These are phyloP conservation scores for Dictyostelium firmibasis DNA, from an alignment of 78 protist species.

Conservation along the genomic window DNA sequence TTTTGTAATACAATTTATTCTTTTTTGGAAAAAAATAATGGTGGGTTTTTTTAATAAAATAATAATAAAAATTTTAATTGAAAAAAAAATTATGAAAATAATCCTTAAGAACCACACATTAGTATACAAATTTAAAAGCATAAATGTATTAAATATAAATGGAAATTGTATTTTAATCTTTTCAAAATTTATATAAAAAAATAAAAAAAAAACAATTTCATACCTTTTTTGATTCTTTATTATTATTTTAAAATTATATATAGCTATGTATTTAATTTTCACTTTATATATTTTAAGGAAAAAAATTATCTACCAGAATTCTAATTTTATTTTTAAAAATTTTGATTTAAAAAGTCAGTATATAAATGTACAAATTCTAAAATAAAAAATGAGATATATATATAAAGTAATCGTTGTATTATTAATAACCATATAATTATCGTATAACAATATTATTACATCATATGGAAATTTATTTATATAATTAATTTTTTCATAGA, in stretches of 20 bases:
- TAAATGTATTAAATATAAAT: neutral
- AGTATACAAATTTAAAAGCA: too few species aligned
- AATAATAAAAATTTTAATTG: neutral
- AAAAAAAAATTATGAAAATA: too few species aligned
- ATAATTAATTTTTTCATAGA: neutral
- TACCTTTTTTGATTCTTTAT: neutral
- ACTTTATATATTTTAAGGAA: neutral
- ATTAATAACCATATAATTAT: neutral
- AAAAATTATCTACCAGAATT: too few species aligned
- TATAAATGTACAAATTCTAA: too few species aligned
- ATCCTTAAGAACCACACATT: too few species aligned
- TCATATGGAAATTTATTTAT: neutral
- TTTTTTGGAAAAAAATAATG: neutral
- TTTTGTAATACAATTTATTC: neutral
- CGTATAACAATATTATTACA: neutral
- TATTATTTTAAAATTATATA: too few species aligned
- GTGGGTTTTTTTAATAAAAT: neutral
- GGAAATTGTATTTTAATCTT: neutral
- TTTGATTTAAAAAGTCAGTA: too few species aligned
- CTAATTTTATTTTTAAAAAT: too few species aligned
- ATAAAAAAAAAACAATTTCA: neutral
- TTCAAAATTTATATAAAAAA: too few species aligned
- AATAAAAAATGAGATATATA: neutral
- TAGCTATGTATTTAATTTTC: too few species aligned
- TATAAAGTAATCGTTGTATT: neutral